Evolutionary conservation across 2,329 filamentous ascomycete genomes (phyloP).

Genomic region (Penicillium corylophilum): DNA sequence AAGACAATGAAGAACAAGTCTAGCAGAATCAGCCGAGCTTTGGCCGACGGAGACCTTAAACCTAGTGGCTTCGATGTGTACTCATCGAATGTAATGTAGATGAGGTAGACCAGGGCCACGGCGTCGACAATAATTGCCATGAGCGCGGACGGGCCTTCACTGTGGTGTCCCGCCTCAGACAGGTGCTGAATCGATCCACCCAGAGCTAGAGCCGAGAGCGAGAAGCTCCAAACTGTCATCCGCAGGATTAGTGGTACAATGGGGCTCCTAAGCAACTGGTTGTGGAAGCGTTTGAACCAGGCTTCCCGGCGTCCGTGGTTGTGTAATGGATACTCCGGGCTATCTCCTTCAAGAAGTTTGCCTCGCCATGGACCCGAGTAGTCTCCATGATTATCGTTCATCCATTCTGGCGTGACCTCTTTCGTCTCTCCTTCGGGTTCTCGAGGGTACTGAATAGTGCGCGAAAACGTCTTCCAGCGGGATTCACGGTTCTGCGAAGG

Average conservation of each 20-base stretch:
- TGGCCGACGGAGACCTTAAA: slow-evolving; percentile 76
- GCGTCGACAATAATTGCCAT: slow-evolving; percentile 89
- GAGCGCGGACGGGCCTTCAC: slow-evolving; percentile 72
- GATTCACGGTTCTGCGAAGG: slow-evolving; percentile 36
- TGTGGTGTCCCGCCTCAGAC: slow-evolving; percentile 48
- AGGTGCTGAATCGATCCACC: slow-evolving; percentile 70
- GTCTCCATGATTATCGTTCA: slow-evolving; percentile 46
- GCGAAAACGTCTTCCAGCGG: slow-evolving; percentile 48
- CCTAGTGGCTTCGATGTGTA: slow-evolving; percentile 93
- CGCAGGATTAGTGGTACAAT: slow-evolving; percentile 84
- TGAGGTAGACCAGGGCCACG: slow-evolving; percentile 82
- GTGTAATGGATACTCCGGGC: slow-evolving; percentile 51
- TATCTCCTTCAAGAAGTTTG: slow-evolving; percentile 47
- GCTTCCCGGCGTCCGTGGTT: slow-evolving; percentile 52
- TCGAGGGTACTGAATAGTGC: slow-evolving; percentile 43
- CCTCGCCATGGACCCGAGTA: slow-evolving; percentile 55
- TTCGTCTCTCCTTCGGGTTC: slow-evolving; percentile 38
- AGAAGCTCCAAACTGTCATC: slow-evolving; percentile 77
- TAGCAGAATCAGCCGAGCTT: slow-evolving; percentile 83
- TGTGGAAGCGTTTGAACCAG: slow-evolving; percentile 63
- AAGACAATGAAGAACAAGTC: slow-evolving; percentile 98
- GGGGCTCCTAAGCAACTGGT: slow-evolving; percentile 72
- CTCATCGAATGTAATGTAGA: slow-evolving; percentile 95
- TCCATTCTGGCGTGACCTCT: slow-evolving; percentile 46
- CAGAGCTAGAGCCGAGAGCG: slow-evolving; percentile 75